A percentile compares a stretch with the other conserved stretches of the same genome.
phyloP scores from a whole-genome alignment of 2,329 filamentous ascomycete genomes.

The Apiospora kogelbergensis region DNA sequence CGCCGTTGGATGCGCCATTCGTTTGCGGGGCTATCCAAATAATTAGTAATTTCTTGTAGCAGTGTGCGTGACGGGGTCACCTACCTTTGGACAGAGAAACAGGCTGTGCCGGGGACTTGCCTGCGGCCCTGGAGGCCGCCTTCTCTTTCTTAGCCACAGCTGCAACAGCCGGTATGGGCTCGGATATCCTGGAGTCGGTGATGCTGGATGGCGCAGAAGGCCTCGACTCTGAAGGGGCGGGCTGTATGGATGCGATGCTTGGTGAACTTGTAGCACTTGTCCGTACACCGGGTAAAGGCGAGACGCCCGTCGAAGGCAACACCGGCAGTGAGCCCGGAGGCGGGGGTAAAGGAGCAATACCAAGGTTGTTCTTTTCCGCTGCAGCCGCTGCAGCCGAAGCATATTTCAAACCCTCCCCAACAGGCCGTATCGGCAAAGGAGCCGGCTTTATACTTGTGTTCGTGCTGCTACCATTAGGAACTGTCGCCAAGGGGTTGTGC shows the following conservation, averaged over 20 bases:
- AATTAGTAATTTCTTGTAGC: slow-evolving; percentile 20
- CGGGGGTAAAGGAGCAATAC: slow-evolving; percentile 89
- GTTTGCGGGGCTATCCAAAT: slow-evolving; percentile 38
- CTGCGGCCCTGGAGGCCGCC: slow-evolving; percentile 40
- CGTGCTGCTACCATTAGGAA: slow-evolving; percentile 53
- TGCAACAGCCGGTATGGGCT: slow-evolving; percentile 27
- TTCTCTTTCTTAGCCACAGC: slow-evolving; percentile 30
- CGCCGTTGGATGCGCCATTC: slow-evolving; percentile 54
- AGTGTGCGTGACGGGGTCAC: slow-evolving; percentile 15
- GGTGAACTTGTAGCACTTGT: slow-evolving; percentile 57
- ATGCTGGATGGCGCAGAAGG: slow-evolving; percentile 22
- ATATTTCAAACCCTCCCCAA: slow-evolving; percentile 92
- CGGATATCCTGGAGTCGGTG: slow-evolving; percentile 36
- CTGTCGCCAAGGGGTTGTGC: slow-evolving; percentile 68
- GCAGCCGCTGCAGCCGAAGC: slow-evolving; percentile 93
- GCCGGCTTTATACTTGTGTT: slow-evolving; percentile 85
- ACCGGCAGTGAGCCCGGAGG: slow-evolving; percentile 64
- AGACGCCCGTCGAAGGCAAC: slow-evolving; percentile 37
- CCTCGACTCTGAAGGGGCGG: slow-evolving; percentile 35
- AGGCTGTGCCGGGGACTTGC: slow-evolving; percentile 45
- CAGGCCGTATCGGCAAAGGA: slow-evolving; percentile 76
- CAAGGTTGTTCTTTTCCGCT: slow-evolving; percentile 82
- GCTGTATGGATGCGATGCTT: slow-evolving; percentile 47
- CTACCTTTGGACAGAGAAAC: slow-evolving; percentile 47
- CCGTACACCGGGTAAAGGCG: slow-evolving; percentile 50